phyloP scores from a whole-genome alignment of 768 basidiomycete species.

The Trametes cubensis region DNA sequence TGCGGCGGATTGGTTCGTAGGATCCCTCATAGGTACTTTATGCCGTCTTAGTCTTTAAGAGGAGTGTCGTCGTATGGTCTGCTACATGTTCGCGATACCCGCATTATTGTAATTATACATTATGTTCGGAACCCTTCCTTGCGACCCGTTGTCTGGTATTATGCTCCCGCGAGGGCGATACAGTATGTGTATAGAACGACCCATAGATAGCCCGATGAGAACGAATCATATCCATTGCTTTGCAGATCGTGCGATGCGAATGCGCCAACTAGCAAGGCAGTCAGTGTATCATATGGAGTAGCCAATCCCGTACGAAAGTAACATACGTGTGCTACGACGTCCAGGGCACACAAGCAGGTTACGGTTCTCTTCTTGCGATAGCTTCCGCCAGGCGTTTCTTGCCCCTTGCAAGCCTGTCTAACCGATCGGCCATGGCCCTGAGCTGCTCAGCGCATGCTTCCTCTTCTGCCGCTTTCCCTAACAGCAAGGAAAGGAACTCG shows the following conservation, averaged over 20 bases:
- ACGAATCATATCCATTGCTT: too few species aligned
- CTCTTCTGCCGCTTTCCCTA: slow-evolving; percentile 19
- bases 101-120: slow-evolving; percentile 21
- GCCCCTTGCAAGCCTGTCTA: slow-evolving; percentile 14
- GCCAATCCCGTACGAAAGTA: too few species aligned
- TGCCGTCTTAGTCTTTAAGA: slow-evolving; percentile 12
- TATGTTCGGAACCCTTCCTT: slow-evolving; percentile 1
- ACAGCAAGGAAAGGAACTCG: slow-evolving; percentile 17
- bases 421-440: slow-evolving; percentile 14
- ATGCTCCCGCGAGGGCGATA: too few species aligned
- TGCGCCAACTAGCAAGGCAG: too few species aligned
- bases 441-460: slow-evolving; percentile 15
- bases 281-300: too few species aligned
- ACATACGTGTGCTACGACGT: too few species aligned
- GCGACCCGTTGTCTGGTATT: background rate
- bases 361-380: slow-evolving; percentile 2
- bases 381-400: slow-evolving; percentile 14
- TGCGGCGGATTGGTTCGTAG: background rate
- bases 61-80: slow-evolving; percentile 9
- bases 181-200: too few species aligned
- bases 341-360: background rate
- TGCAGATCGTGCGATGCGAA: too few species aligned
- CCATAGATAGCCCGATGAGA: too few species aligned
- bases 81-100: slow-evolving; percentile 17
- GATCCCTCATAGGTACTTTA: slow-evolving; percentile 12